phyloP scores from a whole-genome alignment of 129 eudicot species.

The Escallonia rubra region DNA sequence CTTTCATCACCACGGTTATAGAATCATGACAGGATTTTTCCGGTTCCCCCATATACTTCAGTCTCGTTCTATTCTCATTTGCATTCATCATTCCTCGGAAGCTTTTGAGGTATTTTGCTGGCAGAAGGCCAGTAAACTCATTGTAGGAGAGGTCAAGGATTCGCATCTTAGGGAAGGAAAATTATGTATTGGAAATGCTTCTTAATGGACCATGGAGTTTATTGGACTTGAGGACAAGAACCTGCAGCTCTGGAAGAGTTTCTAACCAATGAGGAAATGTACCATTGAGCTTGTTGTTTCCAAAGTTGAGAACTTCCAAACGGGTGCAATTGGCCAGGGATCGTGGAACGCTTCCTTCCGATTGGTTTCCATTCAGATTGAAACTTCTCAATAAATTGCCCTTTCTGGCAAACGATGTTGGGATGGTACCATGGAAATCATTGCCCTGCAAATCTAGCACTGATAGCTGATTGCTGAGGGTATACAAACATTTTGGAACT shows the following conservation, averaged over 20 bases:
- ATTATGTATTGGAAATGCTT: not conserved
- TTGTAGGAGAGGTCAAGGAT: slow-evolving; percentile 8
- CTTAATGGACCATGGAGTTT: slow-evolving; percentile 1
- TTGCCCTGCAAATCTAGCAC: not conserved
- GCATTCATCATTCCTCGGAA: not conserved
- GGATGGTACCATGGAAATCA: not conserved
- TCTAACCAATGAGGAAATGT: slow-evolving; percentile 6
- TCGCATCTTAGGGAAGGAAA: not conserved
- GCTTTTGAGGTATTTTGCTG: not conserved
- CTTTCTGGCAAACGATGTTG: not conserved
- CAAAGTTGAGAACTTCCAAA: slow-evolving; percentile 5
- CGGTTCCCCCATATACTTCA: not conserved
- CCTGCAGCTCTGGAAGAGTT: slow-evolving; percentile 7
- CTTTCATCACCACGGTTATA: not conserved
- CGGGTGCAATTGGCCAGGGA: not conserved
- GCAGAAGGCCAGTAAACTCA: slow-evolving; percentile 2
- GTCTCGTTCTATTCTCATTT: not conserved
- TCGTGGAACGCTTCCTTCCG: slow-evolving; percentile 3
- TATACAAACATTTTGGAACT: not conserved
- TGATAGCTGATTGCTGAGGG: not conserved
- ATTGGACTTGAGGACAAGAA: slow-evolving; percentile 1
- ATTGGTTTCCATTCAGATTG: not conserved
- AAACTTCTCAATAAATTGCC: not conserved
- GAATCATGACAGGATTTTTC: not conserved
- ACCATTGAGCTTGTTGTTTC: not conserved